Percentiles rank a stretch among this genome's conserved stretches.
These are phyloP conservation scores for Rhododendron molle DNA, from an alignment of 148 eudicot species.

Conservation along the genomic window DNA sequence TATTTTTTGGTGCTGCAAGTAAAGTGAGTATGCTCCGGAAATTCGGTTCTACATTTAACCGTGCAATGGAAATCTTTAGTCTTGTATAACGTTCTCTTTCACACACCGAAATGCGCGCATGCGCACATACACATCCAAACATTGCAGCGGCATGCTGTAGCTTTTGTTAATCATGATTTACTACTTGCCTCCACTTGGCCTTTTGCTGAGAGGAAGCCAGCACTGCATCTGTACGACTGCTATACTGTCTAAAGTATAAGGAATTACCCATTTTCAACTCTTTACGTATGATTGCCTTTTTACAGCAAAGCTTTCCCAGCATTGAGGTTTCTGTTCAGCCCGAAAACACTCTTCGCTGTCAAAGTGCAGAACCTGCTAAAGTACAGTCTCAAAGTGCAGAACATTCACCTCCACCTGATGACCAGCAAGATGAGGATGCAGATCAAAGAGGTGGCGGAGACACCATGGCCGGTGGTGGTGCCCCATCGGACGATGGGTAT, in stretches of 20 bases:
- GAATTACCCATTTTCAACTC: background rate
- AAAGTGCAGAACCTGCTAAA: slow-evolving; percentile 25
- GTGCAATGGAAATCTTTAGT: background rate
- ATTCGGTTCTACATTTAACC: background rate
- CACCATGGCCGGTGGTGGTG: slow-evolving; percentile 10
- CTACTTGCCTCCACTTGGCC: background rate
- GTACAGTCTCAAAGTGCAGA: slow-evolving; percentile 12
- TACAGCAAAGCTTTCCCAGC: slow-evolving; percentile 19
- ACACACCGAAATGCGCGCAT: background rate
- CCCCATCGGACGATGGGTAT: slow-evolving; percentile 56
- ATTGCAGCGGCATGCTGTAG: background rate
- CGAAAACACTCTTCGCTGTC: slow-evolving; percentile 18
- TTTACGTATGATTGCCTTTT: background rate
- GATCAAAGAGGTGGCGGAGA: slow-evolving; percentile 29
- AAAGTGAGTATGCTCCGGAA: slow-evolving; percentile 26
- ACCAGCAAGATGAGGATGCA: slow-evolving; percentile 34
- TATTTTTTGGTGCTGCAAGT: slow-evolving; percentile 19
- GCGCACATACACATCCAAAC: background rate
- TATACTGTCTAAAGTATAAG: background rate
- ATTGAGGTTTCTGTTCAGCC: slow-evolving; percentile 24
- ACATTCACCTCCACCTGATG: slow-evolving; percentile 35
- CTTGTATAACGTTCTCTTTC: background rate
- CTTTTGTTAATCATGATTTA: background rate
- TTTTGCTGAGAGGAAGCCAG: background rate
- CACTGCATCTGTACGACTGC: background rate